Evolutionary conservation across 768 basidiomycete species (phyloP), one percentile per base, ranked within the genome.

Genomic region (Agrocybe chaxingu): DNA sequence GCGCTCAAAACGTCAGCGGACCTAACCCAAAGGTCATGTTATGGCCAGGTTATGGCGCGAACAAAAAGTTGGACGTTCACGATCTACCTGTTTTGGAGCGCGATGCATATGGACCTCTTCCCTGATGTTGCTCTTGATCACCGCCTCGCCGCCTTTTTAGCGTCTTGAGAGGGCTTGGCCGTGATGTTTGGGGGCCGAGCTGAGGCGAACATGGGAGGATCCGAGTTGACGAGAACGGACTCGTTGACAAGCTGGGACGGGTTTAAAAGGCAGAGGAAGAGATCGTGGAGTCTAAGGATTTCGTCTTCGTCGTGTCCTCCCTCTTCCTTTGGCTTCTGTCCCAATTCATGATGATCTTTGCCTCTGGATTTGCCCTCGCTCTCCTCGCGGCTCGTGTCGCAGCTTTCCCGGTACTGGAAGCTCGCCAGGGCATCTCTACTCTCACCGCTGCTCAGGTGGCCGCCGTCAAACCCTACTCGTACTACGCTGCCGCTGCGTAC

Each of bases 401-500:
- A 7, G 66, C 72, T 3, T 3, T 53, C 16, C 66, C 72, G 41
- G 47, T 43, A 16, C 44, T 64, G n/a, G 68, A 41, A 31, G 49
- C 40, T 9, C 52, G 60, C 13, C 53, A 52, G 38, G 31, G 40
- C 12, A 72, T 79, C 51, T 67, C 67, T 1, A 50, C 72, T 3
- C 59, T 79, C 44, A 61, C 67, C 37, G 52, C 68, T 5, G 16
- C 73, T 0, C 70, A 79, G 56, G 69, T 82, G 8, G 53, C 66
- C 19, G 33, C 56, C 7, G 81, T 71, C 58, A 73, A 60, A 29
- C 68, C 78, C 0, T 82, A 73, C 64, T 70, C 79, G 0, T 65
- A 62, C 48, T 80, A 75, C 53, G 77, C 81, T 2, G 70, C 70
- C 30, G 59, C 80, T 7, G 80, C 68, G 0, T 79, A 79, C 53